Evolutionary conservation across 2,329 filamentous ascomycete species (phyloP).

Genomic region (Fusarium palustre): DNA sequence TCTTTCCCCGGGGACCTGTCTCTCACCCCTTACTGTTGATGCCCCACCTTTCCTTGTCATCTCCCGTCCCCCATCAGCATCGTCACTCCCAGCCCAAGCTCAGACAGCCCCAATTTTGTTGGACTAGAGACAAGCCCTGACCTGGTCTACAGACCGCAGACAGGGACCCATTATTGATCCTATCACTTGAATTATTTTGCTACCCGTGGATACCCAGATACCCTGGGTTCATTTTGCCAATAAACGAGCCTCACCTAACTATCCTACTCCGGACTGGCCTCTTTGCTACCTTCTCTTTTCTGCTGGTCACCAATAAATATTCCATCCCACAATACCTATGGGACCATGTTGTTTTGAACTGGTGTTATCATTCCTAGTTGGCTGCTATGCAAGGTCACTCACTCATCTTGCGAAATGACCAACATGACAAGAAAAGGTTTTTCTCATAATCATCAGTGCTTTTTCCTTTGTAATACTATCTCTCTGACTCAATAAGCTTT

Average conservation of each 20-base stretch:
- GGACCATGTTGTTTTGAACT: background rate
- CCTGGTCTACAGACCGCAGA: background rate
- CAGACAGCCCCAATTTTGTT: conserved; percentile 19
- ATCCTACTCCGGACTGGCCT: background rate
- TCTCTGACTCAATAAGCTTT: background rate
- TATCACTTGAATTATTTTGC: conserved; percentile 16
- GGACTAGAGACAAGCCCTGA: conserved; percentile 20
- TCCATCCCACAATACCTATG: conserved; percentile 23
- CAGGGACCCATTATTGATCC: conserved; percentile 11
- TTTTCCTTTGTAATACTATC: background rate
- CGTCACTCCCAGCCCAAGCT: conserved; percentile 27
- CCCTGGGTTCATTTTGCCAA: conserved; percentile 21
- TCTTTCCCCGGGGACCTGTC: conserved; percentile 12
- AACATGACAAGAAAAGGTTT: background rate
- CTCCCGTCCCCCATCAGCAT: conserved; percentile 40
- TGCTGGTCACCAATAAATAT: conserved; percentile 17
- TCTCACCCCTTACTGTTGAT: conserved; percentile 11
- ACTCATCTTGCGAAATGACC: background rate
- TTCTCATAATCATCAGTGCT: background rate
- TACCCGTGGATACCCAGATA: conserved; percentile 27
- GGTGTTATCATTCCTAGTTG: background rate
- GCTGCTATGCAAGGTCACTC: background rate
- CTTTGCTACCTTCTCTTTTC: conserved; percentile 10
- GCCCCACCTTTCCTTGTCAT: conserved; percentile 43
- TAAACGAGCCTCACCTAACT: conserved; percentile 31